Percentiles rank a stretch among this genome's conserved stretches.
phyloP scores from a whole-genome alignment of 2,329 filamentous ascomycete species.

The Alternaria arborescens region DNA sequence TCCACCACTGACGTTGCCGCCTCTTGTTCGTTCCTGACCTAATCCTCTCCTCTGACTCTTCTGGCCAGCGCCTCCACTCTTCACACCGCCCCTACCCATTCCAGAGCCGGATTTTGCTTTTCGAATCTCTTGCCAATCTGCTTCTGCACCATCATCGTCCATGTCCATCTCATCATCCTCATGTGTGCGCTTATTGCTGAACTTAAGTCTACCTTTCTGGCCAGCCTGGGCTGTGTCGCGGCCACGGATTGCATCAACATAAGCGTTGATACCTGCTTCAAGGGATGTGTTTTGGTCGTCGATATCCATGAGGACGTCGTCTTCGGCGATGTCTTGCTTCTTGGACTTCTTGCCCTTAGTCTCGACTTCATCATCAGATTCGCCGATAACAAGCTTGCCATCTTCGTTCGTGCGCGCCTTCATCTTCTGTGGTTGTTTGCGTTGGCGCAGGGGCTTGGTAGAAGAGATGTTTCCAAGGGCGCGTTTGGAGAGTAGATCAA shows the following conservation, averaged over 20 bases:
- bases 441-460: slow-evolving; percentile 77
- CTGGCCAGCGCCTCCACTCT: slow-evolving; percentile 27
- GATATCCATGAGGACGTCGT: slow-evolving; percentile 68
- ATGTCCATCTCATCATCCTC: slow-evolving; percentile 59
- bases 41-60: slow-evolving; percentile 47
- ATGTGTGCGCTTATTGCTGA: slow-evolving; percentile 60
- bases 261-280: slow-evolving; percentile 66
- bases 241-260: slow-evolving; percentile 67
- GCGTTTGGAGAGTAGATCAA: slow-evolving; percentile 89
- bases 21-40: slow-evolving; percentile 48
- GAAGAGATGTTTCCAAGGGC: slow-evolving; percentile 93
- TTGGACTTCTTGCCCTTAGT: slow-evolving; percentile 47
- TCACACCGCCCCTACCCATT: slow-evolving; percentile 36
- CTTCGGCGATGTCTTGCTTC: slow-evolving; percentile 44
- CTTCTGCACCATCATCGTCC: slow-evolving; percentile 53
- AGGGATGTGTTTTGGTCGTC: slow-evolving; percentile 57
- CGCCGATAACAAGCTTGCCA: slow-evolving; percentile 80
- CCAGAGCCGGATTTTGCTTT: slow-evolving; percentile 48
- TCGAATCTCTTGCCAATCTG: slow-evolving; percentile 42
- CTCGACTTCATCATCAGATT: slow-evolving; percentile 51
- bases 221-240: slow-evolving; percentile 66
- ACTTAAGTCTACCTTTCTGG: slow-evolving; percentile 68
- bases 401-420: slow-evolving; percentile 69
- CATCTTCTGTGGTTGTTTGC: slow-evolving; percentile 58
- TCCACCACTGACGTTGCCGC: slow-evolving; percentile 30